phyloP scores from a whole-genome alignment of 495 filamentous ascomycete species.

The Pyrenula aspistea region DNA sequence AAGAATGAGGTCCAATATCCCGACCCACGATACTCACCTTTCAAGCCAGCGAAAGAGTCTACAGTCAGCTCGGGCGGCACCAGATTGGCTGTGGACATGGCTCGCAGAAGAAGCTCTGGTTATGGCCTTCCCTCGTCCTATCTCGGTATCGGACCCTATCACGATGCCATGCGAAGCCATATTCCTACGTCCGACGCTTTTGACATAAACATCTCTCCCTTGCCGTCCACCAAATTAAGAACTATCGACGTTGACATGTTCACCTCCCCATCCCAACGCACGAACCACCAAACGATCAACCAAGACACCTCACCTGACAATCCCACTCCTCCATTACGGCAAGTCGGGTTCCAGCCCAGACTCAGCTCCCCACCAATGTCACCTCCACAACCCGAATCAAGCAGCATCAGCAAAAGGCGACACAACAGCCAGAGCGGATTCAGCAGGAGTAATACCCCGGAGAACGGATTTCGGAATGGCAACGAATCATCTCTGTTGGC shows the following conservation, averaged over 20 bases:
- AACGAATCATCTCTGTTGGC: conserved; percentile 26
- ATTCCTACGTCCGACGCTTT: background rate
- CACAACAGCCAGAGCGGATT: conserved; percentile 29
- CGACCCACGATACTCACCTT: conserved; percentile 75
- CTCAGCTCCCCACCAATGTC: background rate
- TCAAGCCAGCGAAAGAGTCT: conserved; percentile 53
- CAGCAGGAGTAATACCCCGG: conserved; percentile 29
- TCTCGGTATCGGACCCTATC: background rate
- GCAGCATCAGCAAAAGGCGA: conserved; percentile 7
- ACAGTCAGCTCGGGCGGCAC: conserved; percentile 16
- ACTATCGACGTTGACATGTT: background rate
- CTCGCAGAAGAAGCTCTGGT: conserved; percentile 43
- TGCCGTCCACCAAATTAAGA: background rate
- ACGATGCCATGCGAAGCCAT: background rate
- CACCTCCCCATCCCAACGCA: background rate
- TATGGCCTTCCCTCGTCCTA: conserved; percentile 23
- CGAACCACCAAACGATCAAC: background rate
- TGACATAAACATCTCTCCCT: background rate
- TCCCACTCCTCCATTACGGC: background rate
- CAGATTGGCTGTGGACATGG: conserved; percentile 38
- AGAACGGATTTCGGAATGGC: conserved; percentile 21
- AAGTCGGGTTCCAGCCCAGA: background rate
- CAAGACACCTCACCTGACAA: background rate
- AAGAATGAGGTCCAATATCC: conserved; percentile 84
- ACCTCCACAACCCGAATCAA: background rate